Conservation (phyloP, 805 yeast genomes). For the Lipomyces kockii region DNA sequence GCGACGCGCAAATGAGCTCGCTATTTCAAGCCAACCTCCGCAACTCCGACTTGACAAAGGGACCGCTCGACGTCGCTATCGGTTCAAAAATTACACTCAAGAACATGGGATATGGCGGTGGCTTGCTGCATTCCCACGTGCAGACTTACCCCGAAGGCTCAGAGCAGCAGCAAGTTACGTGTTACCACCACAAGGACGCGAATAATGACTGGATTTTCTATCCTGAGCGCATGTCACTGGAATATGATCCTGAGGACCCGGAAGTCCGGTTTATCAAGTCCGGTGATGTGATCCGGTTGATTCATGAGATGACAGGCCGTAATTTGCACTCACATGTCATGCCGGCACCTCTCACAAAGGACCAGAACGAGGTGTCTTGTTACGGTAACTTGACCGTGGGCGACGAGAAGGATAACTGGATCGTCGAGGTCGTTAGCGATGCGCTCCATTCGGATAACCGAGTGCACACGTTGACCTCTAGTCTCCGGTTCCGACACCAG, state of each 20-base stretch:
- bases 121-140: slow-evolving; percentile 83
- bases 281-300: slow-evolving; percentile 71
- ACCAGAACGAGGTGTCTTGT: slow-evolving; percentile 82
- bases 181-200: slow-evolving; percentile 84
- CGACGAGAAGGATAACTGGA: slow-evolving; percentile 89
- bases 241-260: slow-evolving; percentile 42
- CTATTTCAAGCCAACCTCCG: slow-evolving; percentile 85
- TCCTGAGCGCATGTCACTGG: slow-evolving; percentile 38
- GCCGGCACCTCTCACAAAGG: slow-evolving; percentile 70
- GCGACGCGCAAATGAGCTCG: slow-evolving; percentile 89
- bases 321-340: slow-evolving; percentile 84
- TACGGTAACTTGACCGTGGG: slow-evolving; percentile 75
- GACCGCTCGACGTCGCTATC: slow-evolving; percentile 67
- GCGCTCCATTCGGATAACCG: slow-evolving; percentile 56
- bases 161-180: slow-evolving; percentile 90
- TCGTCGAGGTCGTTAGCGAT: slow-evolving; percentile 73
- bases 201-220: slow-evolving; percentile 79
- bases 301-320: slow-evolving; percentile 71
- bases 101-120: slow-evolving; percentile 72
- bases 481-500: slow-evolving; percentile 73
- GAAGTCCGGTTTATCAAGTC: slow-evolving; percentile 52
- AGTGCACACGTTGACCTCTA: slow-evolving; percentile 81
- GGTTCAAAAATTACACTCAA: slow-evolving; percentile 69
- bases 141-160: slow-evolving; percentile 91
- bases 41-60: slow-evolving; percentile 65